A percentile compares a stretch with the other conserved stretches of the same genome.
Conservation (phyloP, 306 rosid genomes). For the Phaseolus lunatus region DNA sequence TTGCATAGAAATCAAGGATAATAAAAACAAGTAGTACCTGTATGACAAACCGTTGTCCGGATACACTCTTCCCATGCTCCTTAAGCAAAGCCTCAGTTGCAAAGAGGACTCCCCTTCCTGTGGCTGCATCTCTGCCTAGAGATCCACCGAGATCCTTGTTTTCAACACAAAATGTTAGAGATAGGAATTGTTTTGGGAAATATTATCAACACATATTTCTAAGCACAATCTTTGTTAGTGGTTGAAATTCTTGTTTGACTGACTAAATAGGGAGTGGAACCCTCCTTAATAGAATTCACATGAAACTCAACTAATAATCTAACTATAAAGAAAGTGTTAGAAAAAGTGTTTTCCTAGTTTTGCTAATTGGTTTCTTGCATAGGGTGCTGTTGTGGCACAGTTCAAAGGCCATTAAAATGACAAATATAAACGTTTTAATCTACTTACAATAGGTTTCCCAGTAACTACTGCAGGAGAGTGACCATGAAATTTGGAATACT, state of each 20-base stretch:
- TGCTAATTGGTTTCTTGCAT: not conserved
- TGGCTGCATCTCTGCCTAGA: slow-evolving; percentile 90
- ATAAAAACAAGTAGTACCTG: slow-evolving; percentile 54
- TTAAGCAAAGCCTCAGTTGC: slow-evolving; percentile 85
- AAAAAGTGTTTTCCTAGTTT: not conserved
- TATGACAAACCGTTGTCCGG: slow-evolving; percentile 75
- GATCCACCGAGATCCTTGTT: slow-evolving; percentile 89
- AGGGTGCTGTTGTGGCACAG: not conserved
- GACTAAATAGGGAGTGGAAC: not conserved
- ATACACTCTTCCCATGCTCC: slow-evolving; percentile 70
- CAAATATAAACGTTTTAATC: not conserved
- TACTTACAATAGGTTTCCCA: slow-evolving; percentile 83
- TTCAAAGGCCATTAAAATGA: not conserved
- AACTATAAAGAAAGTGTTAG: not conserved
- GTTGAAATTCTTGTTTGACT: not conserved
- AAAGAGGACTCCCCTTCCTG: slow-evolving; percentile 85
- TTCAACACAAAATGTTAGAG: not conserved
- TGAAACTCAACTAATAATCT: not conserved
- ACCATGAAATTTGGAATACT: slow-evolving; percentile 92
- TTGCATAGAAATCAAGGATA: not conserved
- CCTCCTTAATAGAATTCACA: not conserved
- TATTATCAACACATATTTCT: slow-evolving; percentile 1
- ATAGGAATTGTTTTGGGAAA: not conserved
- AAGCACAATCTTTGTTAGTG: not conserved
- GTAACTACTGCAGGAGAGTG: slow-evolving; percentile 89